A percentile compares a stretch with the other conserved stretches of the same genome.
These are phyloP conservation scores for Cutaneotrichosporon mucoides DNA, from an alignment of 1,284 basidiomycete species.

Conservation along the genomic window DNA sequence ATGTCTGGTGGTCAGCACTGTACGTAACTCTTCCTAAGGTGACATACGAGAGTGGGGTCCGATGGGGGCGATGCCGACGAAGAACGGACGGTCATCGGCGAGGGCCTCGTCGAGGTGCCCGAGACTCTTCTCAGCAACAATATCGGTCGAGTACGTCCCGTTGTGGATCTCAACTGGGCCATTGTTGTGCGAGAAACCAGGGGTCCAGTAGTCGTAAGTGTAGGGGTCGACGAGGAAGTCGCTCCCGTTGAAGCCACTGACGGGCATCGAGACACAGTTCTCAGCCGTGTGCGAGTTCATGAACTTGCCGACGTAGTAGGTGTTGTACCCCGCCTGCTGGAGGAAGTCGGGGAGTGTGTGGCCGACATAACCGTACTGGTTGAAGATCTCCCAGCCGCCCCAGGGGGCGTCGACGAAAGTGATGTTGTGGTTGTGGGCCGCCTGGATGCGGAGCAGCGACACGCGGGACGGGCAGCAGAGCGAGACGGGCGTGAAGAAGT, in stretches of 20 bases:
- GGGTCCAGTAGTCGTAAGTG: constrained; percentile 40
- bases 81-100: constrained; percentile 29
- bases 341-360: constrained; percentile 35
- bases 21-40: too few relatives aligned
- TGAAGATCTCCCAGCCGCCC: constrained; percentile 37
- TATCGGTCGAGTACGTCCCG: constrained; percentile 33
- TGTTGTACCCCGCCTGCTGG: constrained; percentile 33
- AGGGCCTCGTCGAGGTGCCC: constrained; percentile 25
- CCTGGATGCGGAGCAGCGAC: constrained; percentile 31
- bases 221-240: constrained; percentile 40
- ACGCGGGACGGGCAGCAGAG: constrained; percentile 38
- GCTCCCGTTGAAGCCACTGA: constrained; percentile 21
- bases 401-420: constrained; percentile 30
- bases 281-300: constrained; percentile 36
- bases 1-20: neutral
- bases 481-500: constrained; percentile 32
- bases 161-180: constrained; percentile 24
- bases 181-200: constrained; percentile 23
- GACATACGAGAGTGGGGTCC: neutral
- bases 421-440: constrained; percentile 40
- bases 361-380: constrained; percentile 30
- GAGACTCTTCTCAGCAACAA: constrained; percentile 29
- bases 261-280: constrained; percentile 27
- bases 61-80: constrained; percentile 24
- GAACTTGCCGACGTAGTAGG: constrained; percentile 38